Percentiles rank a stretch among this genome's conserved stretches.
phyloP scores from a whole-genome alignment of 164 flowering plant species.

The Brasenia schreberi region DNA sequence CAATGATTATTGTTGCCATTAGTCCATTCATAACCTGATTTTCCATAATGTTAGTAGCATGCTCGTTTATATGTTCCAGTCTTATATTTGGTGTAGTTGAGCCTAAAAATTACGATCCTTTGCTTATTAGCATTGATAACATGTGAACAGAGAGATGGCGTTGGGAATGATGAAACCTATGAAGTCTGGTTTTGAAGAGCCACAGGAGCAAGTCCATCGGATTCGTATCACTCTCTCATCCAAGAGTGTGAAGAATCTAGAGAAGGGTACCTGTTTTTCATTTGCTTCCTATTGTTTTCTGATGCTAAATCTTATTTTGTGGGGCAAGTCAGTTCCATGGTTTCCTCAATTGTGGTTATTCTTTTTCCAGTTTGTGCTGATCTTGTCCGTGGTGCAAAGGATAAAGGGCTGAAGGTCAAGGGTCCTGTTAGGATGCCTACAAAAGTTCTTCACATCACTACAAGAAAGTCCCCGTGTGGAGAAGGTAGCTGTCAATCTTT shows the following conservation, averaged over 20 bases:
- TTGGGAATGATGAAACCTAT: slow-evolving; percentile 18
- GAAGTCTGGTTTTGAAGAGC: slow-evolving; percentile 25
- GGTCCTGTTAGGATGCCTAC: slow-evolving; percentile 98
- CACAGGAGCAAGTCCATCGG: slow-evolving; percentile 22
- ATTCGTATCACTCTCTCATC: slow-evolving; percentile 36
- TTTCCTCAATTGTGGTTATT: neutral
- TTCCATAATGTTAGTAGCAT: too few species aligned
- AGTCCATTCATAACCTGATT: too few species aligned
- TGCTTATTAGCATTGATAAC: slow-evolving; percentile 1
- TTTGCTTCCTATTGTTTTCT: neutral
- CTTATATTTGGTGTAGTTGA: too few species aligned
- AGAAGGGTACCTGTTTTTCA: slow-evolving; percentile 16
- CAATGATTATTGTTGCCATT: too few species aligned
- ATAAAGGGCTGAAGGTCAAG: slow-evolving; percentile 70
- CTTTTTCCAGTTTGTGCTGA: slow-evolving; percentile 50
- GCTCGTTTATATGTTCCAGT: too few species aligned
- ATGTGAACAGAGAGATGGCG: slow-evolving; percentile 4
- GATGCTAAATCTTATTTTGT: neutral
- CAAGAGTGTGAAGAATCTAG: slow-evolving; percentile 32
- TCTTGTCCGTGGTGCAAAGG: slow-evolving; percentile 88
- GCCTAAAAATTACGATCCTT: neutral
- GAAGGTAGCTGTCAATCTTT: slow-evolving; percentile 45
- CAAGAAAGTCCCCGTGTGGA: slow-evolving; percentile 95
- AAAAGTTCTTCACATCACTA: slow-evolving; percentile 76
- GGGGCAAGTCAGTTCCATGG: neutral